phyloP scores from a whole-genome alignment of 2,329 filamentous ascomycete species.

The Xylariomycetidae sp. region DNA sequence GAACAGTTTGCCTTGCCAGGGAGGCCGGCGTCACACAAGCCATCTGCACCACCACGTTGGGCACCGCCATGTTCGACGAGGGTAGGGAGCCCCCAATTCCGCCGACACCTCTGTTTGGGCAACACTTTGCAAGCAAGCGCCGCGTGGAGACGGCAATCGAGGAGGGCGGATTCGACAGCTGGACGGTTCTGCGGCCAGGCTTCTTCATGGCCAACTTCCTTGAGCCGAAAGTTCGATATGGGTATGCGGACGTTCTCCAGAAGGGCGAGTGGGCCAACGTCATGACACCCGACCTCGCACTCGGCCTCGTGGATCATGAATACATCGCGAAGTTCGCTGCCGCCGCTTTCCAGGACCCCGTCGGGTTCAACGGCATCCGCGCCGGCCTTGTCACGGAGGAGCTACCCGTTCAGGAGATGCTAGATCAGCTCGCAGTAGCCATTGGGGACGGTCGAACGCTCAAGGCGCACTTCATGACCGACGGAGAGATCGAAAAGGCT shows the following conservation, averaged over 20 bases:
- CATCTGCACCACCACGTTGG: constrained; percentile 31
- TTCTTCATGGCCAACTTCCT: constrained; percentile 48
- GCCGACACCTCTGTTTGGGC: too few relatives aligned
- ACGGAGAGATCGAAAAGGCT: constrained; percentile 6
- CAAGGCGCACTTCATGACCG: constrained; percentile 4
- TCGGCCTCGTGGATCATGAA: constrained; percentile 6
- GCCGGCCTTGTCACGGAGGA: constrained; percentile 3
- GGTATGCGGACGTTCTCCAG: constrained; percentile 5
- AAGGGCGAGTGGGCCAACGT: constrained; percentile 5
- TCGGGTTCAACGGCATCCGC: constrained; percentile 1
- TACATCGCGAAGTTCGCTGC: constrained; percentile 6
- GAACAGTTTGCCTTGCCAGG: constrained; percentile 31
- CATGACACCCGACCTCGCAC: constrained; percentile 1
- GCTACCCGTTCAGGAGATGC: constrained; percentile 2
- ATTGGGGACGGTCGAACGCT: constrained; percentile 3
- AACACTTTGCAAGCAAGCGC: constrained; percentile 27
- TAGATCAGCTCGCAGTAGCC: constrained; percentile 3
- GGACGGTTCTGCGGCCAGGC: constrained; percentile 44
- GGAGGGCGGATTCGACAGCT: constrained; percentile 31
- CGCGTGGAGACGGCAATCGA: constrained; percentile 34
- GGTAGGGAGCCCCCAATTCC: too few relatives aligned
- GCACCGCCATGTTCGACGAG: constrained; percentile 23
- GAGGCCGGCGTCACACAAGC: constrained; percentile 31
- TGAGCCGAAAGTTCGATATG: constrained; percentile 27
- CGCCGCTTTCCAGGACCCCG: constrained; percentile 7